These are phyloP conservation scores for Clonostachys solani DNA, from an alignment of 2,329 filamentous ascomycete genomes.

Conservation along the genomic window DNA sequence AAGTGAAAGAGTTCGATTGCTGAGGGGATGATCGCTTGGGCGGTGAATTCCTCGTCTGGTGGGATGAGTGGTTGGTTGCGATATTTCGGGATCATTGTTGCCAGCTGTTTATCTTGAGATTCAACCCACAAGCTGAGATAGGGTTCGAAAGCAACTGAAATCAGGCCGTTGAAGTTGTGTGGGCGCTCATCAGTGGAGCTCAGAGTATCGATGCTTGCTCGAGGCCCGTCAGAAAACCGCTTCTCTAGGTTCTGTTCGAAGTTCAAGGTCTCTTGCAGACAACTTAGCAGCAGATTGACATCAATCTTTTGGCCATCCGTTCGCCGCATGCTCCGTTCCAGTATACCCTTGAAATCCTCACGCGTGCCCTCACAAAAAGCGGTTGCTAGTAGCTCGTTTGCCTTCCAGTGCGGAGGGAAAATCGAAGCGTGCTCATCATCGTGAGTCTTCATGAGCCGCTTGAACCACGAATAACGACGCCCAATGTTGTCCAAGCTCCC, in stretches of 20 bases:
- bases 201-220: conserved; percentile 86
- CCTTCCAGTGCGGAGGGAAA: conserved; percentile 84
- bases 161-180: conserved; percentile 80
- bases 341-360: conserved; percentile 90
- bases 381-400: conserved; percentile 84
- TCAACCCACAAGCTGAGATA: conserved; percentile 98
- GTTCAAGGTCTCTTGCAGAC: conserved; percentile 91
- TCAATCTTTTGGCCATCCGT: conserved; percentile 76
- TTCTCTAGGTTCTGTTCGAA: conserved; percentile 91
- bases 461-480: conserved; percentile 92
- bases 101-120: conserved; percentile 86
- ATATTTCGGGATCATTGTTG: conserved; percentile 81
- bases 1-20: conserved; percentile 97
- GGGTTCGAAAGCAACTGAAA: conserved; percentile 95
- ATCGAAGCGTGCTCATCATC: conserved; percentile 88
- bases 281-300: conserved; percentile 83
- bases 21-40: conserved; percentile 84
- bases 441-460: conserved; percentile 90
- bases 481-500: conserved; percentile 96
- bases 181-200: conserved; percentile 72
- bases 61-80: conserved; percentile 76
- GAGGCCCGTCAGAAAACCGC: conserved; percentile 69
- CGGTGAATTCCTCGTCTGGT: conserved; percentile 85
- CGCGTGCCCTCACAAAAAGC: conserved; percentile 93
- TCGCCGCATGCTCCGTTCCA: conserved; percentile 81